phyloP scores from a whole-genome alignment of 2,329 filamentous ascomycete species.

The Aureobasidium namibiae region DNA sequence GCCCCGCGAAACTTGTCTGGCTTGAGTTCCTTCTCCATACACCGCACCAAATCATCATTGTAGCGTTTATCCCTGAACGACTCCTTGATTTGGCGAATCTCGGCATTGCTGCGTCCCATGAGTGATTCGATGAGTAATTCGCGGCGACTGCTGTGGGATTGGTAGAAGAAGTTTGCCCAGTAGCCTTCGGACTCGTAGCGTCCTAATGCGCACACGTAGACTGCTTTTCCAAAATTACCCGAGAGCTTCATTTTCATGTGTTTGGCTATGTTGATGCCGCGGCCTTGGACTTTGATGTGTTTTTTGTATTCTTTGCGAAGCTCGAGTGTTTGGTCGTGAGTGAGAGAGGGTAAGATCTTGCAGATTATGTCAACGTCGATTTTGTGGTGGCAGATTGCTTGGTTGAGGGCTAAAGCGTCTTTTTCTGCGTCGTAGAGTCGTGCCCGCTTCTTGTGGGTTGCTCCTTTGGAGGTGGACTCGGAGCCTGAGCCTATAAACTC shows the following conservation, averaged over 20 bases:
- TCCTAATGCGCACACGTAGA: constrained; percentile 82
- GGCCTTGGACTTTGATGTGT: constrained; percentile 72
- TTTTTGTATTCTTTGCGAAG: constrained; percentile 86
- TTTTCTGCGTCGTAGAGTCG: constrained; percentile 76
- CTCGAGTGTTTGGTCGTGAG: constrained; percentile 79
- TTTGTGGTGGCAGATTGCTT: constrained; percentile 59
- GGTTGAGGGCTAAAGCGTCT: constrained; percentile 68
- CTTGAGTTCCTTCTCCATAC: constrained; percentile 87
- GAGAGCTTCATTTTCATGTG: constrained; percentile 77
- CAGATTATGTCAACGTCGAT: constrained; percentile 63
- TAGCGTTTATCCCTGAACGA: constrained; percentile 91
- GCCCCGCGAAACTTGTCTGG: constrained; percentile 94
- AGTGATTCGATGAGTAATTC: constrained; percentile 89
- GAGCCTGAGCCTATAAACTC: constrained; percentile 2
- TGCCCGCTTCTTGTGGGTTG: constrained; percentile 57
- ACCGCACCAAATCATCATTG: constrained; percentile 66
- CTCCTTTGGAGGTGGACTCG: constrained; percentile 15
- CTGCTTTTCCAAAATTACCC: constrained; percentile 76
- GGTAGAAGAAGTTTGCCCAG: constrained; percentile 98
- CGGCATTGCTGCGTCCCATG: constrained; percentile 83
- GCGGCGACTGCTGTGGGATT: constrained; percentile 71
- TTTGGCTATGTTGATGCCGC: constrained; percentile 77
- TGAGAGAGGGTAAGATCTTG: constrained; percentile 74
- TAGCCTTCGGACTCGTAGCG: constrained; percentile 90
- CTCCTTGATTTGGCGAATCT: constrained; percentile 78